Conservation (phyloP, 306 rosid species). For the Quillaja saponaria region DNA sequence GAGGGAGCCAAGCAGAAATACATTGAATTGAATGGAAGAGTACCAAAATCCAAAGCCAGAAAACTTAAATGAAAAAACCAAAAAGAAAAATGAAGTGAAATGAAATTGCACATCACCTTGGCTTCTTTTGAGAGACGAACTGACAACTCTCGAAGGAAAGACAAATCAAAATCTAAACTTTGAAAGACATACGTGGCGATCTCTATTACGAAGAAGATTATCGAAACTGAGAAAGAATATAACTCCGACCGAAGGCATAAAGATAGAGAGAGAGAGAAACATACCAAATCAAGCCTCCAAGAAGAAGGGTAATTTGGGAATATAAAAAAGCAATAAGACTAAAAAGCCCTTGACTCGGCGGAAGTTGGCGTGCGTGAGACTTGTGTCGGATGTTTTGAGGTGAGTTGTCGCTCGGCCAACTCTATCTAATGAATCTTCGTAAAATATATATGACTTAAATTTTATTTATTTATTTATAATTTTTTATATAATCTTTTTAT, state of each 20-base stretch:
- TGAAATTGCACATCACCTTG: slow-evolving; percentile 29
- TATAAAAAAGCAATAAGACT: slow-evolving; percentile 10
- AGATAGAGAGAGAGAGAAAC: slow-evolving; percentile 19
- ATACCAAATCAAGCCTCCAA: background rate
- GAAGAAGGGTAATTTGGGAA: slow-evolving; percentile 42
- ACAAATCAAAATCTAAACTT: slow-evolving; percentile 29
- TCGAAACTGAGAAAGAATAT: slow-evolving; percentile 73
- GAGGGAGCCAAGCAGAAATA: background rate
- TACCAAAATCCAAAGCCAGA: slow-evolving; percentile 2
- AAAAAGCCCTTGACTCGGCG: slow-evolving; percentile 26
- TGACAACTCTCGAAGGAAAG: slow-evolving; percentile 9
- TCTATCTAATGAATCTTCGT: no score
- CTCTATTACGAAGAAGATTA: slow-evolving; percentile 32
- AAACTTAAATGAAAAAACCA: background rate
- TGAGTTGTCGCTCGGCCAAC: slow-evolving; percentile 26
- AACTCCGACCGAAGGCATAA: slow-evolving; percentile 33
- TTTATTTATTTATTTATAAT: no score
- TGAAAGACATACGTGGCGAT: slow-evolving; percentile 34
- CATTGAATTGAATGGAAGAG: slow-evolving; percentile 13
- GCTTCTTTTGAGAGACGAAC: slow-evolving; percentile 10
- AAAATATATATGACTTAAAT: background rate
- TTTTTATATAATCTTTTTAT: no score
- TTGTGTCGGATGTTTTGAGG: slow-evolving; percentile 27
- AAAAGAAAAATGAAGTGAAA: background rate
- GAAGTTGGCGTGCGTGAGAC: slow-evolving; percentile 2